Conservation (phyloP, 106 monocot species). For the Cymbidium sinense region DNA sequence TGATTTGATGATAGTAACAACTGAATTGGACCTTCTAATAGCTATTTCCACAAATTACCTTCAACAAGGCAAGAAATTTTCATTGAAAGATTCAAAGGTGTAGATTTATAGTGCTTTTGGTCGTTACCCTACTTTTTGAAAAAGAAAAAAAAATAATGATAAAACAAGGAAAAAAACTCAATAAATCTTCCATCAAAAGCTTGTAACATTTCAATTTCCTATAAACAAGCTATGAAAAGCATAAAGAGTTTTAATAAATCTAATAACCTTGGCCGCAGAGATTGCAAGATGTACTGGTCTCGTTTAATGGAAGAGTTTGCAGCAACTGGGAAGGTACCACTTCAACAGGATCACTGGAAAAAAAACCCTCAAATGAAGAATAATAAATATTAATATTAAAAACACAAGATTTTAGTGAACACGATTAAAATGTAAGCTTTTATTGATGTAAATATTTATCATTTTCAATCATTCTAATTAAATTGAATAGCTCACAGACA, state of each 20-base stretch:
- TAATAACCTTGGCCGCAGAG: constrained; percentile 49
- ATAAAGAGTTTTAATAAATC: background rate
- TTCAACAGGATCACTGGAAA: constrained; percentile 19
- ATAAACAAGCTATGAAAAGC: background rate
- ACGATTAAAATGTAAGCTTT: background rate
- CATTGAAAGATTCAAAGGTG: background rate
- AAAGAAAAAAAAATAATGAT: background rate
- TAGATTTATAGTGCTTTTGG: background rate
- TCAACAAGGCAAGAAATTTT: background rate
- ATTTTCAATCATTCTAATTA: background rate
- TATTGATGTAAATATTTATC: background rate
- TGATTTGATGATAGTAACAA: background rate
- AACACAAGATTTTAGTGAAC: background rate
- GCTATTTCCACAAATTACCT: background rate
- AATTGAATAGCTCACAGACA: background rate
- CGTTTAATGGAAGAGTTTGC: constrained; percentile 44
- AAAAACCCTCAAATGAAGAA: constrained; percentile 5
- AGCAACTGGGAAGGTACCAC: constrained; percentile 21
- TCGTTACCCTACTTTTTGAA: background rate
- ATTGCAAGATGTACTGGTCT: constrained; percentile 46
- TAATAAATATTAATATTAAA: background rate
- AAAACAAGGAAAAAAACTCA: background rate
- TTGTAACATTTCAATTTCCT: background rate
- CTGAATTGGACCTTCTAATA: background rate
- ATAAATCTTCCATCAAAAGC: background rate